Evolutionary conservation across 495 filamentous ascomycete genomes (phyloP).

Genomic region (Daldinia caldariorum): DNA sequence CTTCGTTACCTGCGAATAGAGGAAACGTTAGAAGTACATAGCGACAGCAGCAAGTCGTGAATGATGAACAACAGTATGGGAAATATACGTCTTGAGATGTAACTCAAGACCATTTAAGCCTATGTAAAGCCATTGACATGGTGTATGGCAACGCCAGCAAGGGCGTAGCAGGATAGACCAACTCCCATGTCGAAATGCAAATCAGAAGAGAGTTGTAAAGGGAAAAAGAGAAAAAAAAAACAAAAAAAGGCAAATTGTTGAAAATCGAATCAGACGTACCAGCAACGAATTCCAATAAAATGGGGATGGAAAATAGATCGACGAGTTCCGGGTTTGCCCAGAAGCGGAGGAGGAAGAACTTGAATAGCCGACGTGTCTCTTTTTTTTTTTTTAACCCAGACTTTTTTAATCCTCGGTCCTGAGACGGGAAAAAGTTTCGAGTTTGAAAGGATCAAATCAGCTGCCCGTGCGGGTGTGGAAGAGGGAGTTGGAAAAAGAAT

Average conservation of each 20-base stretch:
- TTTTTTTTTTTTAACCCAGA: conserved; percentile 39
- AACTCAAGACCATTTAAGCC: conserved; percentile 22
- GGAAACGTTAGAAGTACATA: conserved; percentile 38
- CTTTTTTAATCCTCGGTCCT: conserved; percentile 17
- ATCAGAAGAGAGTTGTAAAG: neutral
- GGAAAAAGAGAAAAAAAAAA: conserved; percentile 11
- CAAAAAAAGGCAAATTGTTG: neutral
- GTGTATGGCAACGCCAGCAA: conserved; percentile 17
- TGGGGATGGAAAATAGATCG: conserved; percentile 48
- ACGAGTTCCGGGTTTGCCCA: conserved; percentile 45
- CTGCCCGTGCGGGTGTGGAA: conserved; percentile 33
- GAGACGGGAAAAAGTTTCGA: conserved; percentile 45
- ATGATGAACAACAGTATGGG: conserved; percentile 1
- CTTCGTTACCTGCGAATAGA: conserved; percentile 34
- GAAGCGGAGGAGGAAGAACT: conserved; percentile 49
- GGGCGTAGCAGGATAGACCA: conserved; percentile 12
- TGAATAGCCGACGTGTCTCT: conserved; percentile 42
- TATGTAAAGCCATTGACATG: conserved; percentile 20
- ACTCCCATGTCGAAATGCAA: conserved; percentile 34
- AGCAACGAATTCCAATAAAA: conserved; percentile 35
- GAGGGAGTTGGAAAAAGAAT: conserved; percentile 52
- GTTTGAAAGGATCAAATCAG: conserved; percentile 43
- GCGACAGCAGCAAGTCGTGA: conserved; percentile 7
- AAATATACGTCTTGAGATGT: conserved; percentile 11
- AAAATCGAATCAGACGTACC: conserved; percentile 32